Evolutionary conservation across 2,329 filamentous ascomycete genomes (phyloP).

Genomic region (Fusarium decemcellulare): DNA sequence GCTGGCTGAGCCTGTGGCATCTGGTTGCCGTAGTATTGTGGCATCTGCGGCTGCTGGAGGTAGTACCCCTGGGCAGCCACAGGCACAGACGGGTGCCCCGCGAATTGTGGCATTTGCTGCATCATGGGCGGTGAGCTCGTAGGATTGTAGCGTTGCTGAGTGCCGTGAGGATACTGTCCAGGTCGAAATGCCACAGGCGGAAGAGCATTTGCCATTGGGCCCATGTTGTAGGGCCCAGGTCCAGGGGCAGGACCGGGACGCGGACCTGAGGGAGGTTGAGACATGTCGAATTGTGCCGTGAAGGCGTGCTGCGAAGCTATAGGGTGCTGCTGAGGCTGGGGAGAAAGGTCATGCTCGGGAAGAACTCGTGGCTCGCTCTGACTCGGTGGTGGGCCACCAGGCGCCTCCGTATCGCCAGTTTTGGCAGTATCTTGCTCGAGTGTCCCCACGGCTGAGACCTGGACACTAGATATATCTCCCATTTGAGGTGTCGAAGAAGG

Average conservation of each 20-base stretch:
- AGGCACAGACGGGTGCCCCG: conserved; percentile 54
- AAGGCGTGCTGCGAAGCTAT: conserved; percentile 56
- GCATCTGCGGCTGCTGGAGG: conserved; percentile 60
- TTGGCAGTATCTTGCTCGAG: conserved; percentile 24
- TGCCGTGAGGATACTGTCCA: conserved; percentile 54
- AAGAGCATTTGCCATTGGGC: conserved; percentile 59
- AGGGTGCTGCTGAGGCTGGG: conserved; percentile 45
- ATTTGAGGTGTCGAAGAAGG: conserved; percentile 27
- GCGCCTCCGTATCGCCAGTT: conserved; percentile 11
- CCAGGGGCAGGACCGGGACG: conserved; percentile 45
- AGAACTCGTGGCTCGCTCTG: conserved; percentile 24
- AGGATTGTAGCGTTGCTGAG: conserved; percentile 53
- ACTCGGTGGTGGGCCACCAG: conserved; percentile 14
- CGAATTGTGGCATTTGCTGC: conserved; percentile 58
- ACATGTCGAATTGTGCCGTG: conserved; percentile 60
- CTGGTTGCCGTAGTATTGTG: conserved; percentile 61
- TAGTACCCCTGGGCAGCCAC: conserved; percentile 63
- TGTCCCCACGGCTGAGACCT: conserved; percentile 28
- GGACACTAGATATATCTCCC: conserved; percentile 41
- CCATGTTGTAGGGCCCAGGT: conserved; percentile 62
- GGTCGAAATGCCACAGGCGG: conserved; percentile 58
- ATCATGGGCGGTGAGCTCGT: conserved; percentile 56
- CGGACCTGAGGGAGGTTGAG: conserved; percentile 41
- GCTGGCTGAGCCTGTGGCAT: conserved; percentile 56
- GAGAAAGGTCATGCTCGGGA: conserved; percentile 41